Conservation (phyloP, 306 rosid species). For the Cucurbita pepo region DNA sequence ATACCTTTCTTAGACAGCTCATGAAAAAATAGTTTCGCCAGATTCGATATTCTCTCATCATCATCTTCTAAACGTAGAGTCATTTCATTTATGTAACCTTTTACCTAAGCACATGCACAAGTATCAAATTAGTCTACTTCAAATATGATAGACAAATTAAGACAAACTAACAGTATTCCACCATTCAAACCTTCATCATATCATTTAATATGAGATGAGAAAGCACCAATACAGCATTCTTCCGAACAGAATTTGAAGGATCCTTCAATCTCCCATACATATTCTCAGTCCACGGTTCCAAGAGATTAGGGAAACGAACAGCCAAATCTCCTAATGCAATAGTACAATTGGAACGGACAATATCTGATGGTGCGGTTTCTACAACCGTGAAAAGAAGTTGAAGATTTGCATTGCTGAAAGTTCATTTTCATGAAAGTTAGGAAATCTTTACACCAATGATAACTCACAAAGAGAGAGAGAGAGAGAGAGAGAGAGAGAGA, state of each 20-base stretch:
- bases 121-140: constrained; percentile 14
- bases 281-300: constrained; percentile 95
- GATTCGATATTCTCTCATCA: constrained; percentile 75
- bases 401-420: constrained; percentile 70
- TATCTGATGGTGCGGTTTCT: constrained; percentile 66
- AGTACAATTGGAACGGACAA: constrained; percentile 85
- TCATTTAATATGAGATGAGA: constrained; percentile 94
- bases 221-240: constrained; percentile 94
- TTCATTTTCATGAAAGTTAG: constrained; percentile 9
- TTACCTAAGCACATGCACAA: constrained; percentile 47
- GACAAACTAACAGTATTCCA: constrained; percentile 4
- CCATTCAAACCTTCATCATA: constrained; percentile 77
- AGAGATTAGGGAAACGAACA: constrained; percentile 85
- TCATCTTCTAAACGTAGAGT: constrained; percentile 78
- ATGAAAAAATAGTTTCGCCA: constrained; percentile 71
- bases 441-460: background rate
- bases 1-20: constrained; percentile 92
- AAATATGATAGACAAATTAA: constrained; percentile 7
- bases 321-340: constrained; percentile 90
- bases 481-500: background rate
- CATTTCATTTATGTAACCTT: constrained; percentile 90
- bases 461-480: background rate
- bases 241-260: constrained; percentile 66
- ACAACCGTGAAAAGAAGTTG: constrained; percentile 91
- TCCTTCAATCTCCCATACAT: constrained; percentile 80